Conservation (phyloP, 495 filamentous ascomycete species). For the Hypoxylon crocopeplum region DNA sequence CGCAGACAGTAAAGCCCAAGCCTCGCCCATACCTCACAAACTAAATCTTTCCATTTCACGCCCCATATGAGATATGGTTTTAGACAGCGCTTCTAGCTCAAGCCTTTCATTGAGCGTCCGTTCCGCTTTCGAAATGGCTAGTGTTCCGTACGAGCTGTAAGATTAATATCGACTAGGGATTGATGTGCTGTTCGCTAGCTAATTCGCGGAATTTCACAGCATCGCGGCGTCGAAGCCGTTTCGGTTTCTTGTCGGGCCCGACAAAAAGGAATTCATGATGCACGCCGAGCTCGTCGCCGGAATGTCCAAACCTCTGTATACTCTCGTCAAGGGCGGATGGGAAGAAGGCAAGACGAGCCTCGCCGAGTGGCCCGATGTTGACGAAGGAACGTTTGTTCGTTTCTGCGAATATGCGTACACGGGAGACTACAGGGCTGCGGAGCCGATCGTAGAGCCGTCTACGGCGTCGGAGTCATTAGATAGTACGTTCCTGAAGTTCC, state of each 20-base stretch:
- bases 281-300: constrained; percentile 12
- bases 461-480: no score
- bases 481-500: no score
- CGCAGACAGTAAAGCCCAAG: no score
- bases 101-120: no score
- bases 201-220: neutral
- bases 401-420: constrained; percentile 34
- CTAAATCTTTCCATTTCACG: no score
- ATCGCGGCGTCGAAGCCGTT: constrained; percentile 35
- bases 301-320: constrained; percentile 14
- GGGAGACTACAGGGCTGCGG: constrained; percentile 18
- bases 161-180: no score
- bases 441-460: neutral
- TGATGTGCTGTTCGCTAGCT: neutral
- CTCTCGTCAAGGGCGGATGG: constrained; percentile 20
- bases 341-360: constrained; percentile 1
- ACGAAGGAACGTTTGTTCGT: constrained; percentile 26
- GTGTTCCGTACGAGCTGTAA: no score
- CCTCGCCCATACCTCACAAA: no score
- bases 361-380: constrained; percentile 17
- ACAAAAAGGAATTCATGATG: constrained; percentile 29
- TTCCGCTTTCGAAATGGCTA: no score
- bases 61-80: no score
- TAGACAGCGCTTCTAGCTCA: no score
- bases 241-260: constrained; percentile 22